Evolutionary conservation across 73 alveolate species (phyloP).

Genomic region (Stentor coeruleus): DNA sequence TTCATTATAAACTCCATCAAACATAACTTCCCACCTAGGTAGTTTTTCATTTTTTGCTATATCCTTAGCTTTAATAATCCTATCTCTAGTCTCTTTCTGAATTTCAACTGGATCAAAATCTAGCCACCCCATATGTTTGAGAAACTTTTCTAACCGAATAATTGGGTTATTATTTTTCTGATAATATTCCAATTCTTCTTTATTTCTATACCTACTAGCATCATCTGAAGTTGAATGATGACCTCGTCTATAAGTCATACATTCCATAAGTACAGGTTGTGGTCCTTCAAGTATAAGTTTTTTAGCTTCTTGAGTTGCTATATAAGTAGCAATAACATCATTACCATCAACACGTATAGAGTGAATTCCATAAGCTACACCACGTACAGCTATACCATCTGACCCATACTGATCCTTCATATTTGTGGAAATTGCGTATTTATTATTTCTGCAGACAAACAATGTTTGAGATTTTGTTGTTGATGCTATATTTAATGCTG

Average conservation of each 20-base stretch:
- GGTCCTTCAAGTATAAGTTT: conserved; percentile 59
- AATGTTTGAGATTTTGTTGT: conserved; percentile 80
- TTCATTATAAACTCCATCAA: conserved; percentile 69
- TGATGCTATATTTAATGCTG: conserved; percentile 95
- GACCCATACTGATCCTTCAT: conserved; percentile 89
- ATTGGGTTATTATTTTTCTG: conserved; percentile 40
- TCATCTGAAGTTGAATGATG: conserved; percentile 93
- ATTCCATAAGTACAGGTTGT: conserved; percentile 87
- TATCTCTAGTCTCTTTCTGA: conserved; percentile 51
- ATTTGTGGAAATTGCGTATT: conserved; percentile 75
- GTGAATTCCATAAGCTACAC: conserved; percentile 86
- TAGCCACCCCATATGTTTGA: conserved; percentile 45
- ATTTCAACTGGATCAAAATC: conserved; percentile 47
- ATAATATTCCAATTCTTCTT: conserved; percentile 36
- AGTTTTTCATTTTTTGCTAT: conserved; percentile 33
- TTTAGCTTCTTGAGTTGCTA: conserved; percentile 79
- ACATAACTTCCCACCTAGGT: conserved; percentile 64
- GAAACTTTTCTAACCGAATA: conserved; percentile 39
- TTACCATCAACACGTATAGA: conserved; percentile 92
- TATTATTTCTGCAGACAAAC: conserved; percentile 88
- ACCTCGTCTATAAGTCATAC: conserved; percentile 86
- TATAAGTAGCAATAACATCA: conserved; percentile 87
- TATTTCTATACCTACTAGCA: conserved; percentile 37
- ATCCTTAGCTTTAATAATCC: conserved; percentile 41
- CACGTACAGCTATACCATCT: conserved; percentile 92